Percentiles rank a stretch among this genome's conserved stretches.
These are phyloP conservation scores for Vanilla planifolia DNA, from an alignment of 106 monocot species.

Conservation along the genomic window DNA sequence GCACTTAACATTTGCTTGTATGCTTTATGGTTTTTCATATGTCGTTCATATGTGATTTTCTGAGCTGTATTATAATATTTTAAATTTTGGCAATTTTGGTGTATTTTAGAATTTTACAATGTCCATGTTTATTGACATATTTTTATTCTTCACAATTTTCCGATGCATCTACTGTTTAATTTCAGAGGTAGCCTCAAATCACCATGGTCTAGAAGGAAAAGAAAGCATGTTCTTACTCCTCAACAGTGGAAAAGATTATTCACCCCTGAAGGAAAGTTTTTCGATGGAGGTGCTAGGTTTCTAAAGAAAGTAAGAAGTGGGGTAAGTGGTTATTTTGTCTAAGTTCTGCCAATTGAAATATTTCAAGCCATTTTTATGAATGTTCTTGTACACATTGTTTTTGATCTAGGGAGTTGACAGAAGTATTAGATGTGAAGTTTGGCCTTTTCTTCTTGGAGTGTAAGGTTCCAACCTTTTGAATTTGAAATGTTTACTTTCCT, in stretches of 20 bases:
- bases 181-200: conserved; percentile 25
- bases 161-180: not conserved
- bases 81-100: too few relatives aligned
- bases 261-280: conserved; percentile 53
- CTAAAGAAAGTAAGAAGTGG: conserved; percentile 85
- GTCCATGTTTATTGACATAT: too few relatives aligned
- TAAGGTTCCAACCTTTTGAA: conserved; percentile 28
- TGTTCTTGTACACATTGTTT: not conserved
- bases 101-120: too few relatives aligned
- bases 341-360: not conserved
- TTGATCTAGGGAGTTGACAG: conserved; percentile 73
- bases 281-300: conserved; percentile 67
- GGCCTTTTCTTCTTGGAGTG: conserved; percentile 99
- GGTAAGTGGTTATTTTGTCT: conserved; percentile 32
- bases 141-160: not conserved
- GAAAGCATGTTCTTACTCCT: conserved; percentile 15
- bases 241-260: conserved; percentile 24
- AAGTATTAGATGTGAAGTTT: conserved; percentile 77
- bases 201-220: conserved; percentile 28
- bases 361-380: not conserved
- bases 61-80: too few relatives aligned
- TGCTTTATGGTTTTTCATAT: too few relatives aligned
- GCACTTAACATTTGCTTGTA: too few relatives aligned
- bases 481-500: conserved; percentile 4
- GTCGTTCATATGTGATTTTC: too few relatives aligned